A percentile compares a stretch with the other conserved stretches of the same genome.
These are phyloP conservation scores for Albophoma yamanashiensis DNA, from an alignment of 2,329 filamentous ascomycete genomes.

Conservation along the genomic window DNA sequence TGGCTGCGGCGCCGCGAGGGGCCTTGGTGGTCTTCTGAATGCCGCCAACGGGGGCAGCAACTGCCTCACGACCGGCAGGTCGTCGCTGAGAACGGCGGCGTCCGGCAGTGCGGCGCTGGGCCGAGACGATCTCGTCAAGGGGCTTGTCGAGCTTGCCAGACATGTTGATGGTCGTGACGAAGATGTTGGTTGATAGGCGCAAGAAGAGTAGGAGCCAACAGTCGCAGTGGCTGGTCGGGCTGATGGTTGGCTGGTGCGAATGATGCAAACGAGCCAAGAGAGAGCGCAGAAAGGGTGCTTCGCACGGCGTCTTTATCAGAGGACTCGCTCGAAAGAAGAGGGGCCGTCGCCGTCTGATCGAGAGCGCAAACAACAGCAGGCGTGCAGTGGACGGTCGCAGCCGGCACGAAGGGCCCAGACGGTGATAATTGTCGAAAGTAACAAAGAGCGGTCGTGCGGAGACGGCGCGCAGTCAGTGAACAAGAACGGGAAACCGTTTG, in stretches of 20 bases:
- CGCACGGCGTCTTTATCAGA: background rate
- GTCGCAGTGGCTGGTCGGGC: background rate
- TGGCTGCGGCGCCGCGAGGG: slow-evolving; percentile 46
- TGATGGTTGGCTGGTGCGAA: background rate
- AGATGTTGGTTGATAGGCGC: slow-evolving; percentile 17
- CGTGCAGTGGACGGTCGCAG: background rate
- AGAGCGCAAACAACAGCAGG: background rate
- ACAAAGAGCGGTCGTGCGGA: background rate
- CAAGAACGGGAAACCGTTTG: background rate
- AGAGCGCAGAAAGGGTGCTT: background rate
- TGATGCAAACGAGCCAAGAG: background rate
- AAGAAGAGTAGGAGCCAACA: background rate
- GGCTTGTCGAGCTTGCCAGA: slow-evolving; percentile 93
- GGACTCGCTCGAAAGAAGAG: background rate
- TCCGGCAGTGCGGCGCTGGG: slow-evolving; percentile 49
- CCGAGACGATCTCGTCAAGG: slow-evolving; percentile 93
- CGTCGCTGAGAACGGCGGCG: slow-evolving; percentile 41
- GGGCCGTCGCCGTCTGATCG: background rate
- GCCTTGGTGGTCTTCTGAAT: slow-evolving; percentile 67
- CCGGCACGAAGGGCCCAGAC: background rate
- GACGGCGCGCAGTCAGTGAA: background rate
- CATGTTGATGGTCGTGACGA: slow-evolving; percentile 44
- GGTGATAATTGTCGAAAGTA: background rate
- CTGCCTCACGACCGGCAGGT: slow-evolving; percentile 38
- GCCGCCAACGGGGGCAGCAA: slow-evolving; percentile 69